Evolutionary conservation across 2,329 filamentous ascomycete species (phyloP).

Genomic region (Claviceps sp.): DNA sequence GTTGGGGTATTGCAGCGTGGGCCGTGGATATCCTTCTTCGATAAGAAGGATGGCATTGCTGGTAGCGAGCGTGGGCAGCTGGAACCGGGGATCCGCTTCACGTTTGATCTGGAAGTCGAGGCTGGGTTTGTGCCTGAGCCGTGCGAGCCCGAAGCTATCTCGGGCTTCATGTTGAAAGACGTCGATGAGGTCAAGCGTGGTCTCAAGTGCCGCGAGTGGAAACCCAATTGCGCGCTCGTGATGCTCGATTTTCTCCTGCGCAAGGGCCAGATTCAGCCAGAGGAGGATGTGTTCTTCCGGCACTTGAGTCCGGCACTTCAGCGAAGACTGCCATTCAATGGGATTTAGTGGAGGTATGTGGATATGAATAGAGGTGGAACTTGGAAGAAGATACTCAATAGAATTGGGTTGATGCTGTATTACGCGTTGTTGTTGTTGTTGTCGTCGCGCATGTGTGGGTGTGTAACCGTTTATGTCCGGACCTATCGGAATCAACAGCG

Average conservation of each 20-base stretch:
- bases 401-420: too few species aligned
- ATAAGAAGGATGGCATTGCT: constrained; percentile 18
- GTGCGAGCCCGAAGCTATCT: constrained; percentile 16
- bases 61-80: constrained; percentile 20
- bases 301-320: constrained; percentile 12
- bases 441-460: too few species aligned
- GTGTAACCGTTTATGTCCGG: background rate
- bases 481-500: constrained; percentile 2
- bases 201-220: constrained; percentile 18
- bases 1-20: constrained; percentile 14
- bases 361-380: background rate
- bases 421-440: too few species aligned
- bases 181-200: constrained; percentile 18
- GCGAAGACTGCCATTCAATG: constrained; percentile 15
- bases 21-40: constrained; percentile 20
- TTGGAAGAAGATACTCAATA: background rate
- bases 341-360: background rate
- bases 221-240: constrained; percentile 27
- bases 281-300: constrained; percentile 12
- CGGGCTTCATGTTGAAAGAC: constrained; percentile 15
- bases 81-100: constrained; percentile 24
- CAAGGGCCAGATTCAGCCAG: constrained; percentile 14
- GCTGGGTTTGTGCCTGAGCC: constrained; percentile 12
- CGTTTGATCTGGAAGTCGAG: constrained; percentile 21
- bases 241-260: constrained; percentile 24